Base-by-base conservation (phyloP, 306 rosid species). In the Vicia villosa region DNA sequence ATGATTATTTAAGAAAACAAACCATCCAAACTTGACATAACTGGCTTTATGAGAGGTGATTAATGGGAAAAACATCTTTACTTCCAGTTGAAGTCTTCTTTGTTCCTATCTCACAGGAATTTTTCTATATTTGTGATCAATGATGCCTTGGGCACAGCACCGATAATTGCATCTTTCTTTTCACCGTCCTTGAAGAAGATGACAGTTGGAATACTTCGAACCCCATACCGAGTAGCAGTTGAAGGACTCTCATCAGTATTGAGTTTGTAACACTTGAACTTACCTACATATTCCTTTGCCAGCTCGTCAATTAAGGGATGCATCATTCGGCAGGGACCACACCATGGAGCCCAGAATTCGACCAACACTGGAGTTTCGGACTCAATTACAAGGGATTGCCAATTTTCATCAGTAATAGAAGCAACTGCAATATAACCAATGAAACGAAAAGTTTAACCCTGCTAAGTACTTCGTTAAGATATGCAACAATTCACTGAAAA, bases 301-400 rank as follows among this genome's bases (percentile, higher is more conserved):
- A 94, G 78, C 28, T 84, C 95, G 34, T 86, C 87, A 30, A 94
- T 79, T 55, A 94, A 79, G 0, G 99, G 99, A 76, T 88, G 97
- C 68, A 91, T 89, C 96, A 94, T 91, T 4, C 99, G 96, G 82
- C 99, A 94, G 3, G 99, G 99, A 32, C 99, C 99, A 7, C 99
- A 94, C 99, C 99, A 94, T 3, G 99, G 97, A 10, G 99, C 99
- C 99, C 97, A 94, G 81, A 94, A 94, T 80, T 94, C 99, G 16
- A 94, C 99, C 74, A 94, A 71, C 15, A 94, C 95, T 0, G 97
- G 81, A 11, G 59, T 3, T 1, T 86, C 83, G 10, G 87, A 77
- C 55, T 87, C 86, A 10, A 91, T 50, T 22, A 94, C 99, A 69
- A 80, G 84, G 2, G 91, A 77, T 64, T 88, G 64, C 99, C 99